Evolutionary conservation across 1,139 yeast genomes (phyloP), one percentile per base, ranked within the genome.

Genomic region (Debaryomycetaceae sp.): DNA sequence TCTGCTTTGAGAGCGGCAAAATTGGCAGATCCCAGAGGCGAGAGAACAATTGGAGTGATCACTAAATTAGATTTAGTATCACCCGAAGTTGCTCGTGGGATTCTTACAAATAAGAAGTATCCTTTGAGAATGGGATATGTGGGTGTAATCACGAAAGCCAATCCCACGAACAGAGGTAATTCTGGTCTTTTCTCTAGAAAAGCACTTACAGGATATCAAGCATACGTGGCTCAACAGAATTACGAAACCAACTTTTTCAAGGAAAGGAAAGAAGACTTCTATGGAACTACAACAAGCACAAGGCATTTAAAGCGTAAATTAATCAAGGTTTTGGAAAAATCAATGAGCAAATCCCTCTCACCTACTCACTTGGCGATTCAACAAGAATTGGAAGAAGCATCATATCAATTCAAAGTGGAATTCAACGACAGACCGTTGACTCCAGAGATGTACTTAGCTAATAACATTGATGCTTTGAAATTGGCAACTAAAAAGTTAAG

Each of bases 91-190:
- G 99, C 97, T 0, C 78, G 80, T 40, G 75, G 72, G 6, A 80
- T 88, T 34, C 70, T 95, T 46, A 76, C 79, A 34, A 91, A 93
- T 64, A 81, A 77, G 50, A 87, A 84, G 57, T 95, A 93, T 56
- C 98, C 99, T 0, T 72, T 95, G 49, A 83, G 78, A 56, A 87
- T 93, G 95, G 99, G 99, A 0, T 95, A 95, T 60, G 98, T 95
- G 33, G 99, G 99, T 43, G 99, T 95, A 13, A 85, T 95, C 17
- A 89, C 98, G 4, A 85, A 81, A 54, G 78, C 89, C 0, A 95
- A 96, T 6, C 57, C 58, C 56, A 8, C 53, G 56, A 42, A 43
- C n/a, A 52, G 55, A 35, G 38, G 52, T 6, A 53, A 57, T 5
- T 41, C 53, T n/a, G 48, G 53, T 8, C 42, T 78, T 38, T 69